Conservation (phyloP, 306 rosid species). For the Fragaria vesca region DNA sequence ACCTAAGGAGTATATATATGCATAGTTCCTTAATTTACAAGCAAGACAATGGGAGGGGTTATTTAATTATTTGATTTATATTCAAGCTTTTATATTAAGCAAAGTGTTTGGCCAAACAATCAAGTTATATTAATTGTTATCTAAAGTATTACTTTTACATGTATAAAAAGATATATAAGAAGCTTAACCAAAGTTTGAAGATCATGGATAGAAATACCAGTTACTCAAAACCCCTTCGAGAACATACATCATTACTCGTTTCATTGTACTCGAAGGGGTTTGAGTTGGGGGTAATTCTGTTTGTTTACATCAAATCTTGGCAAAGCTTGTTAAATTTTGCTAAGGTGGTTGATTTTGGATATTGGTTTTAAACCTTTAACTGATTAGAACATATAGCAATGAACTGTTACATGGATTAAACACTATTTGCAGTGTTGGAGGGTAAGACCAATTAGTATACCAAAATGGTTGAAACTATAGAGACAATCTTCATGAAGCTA, state of each 20-base stretch:
- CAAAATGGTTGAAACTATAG: not conserved
- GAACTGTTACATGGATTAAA: not conserved
- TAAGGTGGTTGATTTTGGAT: not conserved
- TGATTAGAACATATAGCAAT: not conserved
- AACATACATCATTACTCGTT: not conserved
- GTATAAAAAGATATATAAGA: not conserved
- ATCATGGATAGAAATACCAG: not conserved
- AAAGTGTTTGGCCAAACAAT: not conserved
- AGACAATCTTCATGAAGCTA: not conserved
- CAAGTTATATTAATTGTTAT: not conserved
- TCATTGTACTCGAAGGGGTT: not conserved
- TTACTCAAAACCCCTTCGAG: not conserved
- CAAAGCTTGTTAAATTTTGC: not conserved
- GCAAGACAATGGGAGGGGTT: slow-evolving; percentile 8
- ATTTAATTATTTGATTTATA: not conserved
- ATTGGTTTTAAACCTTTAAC: not conserved
- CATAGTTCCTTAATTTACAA: slow-evolving; percentile 29
- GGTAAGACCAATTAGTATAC: not conserved
- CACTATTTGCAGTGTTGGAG: not conserved
- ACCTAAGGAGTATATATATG: not conserved
- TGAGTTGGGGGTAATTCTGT: not conserved
- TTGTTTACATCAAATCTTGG: not conserved
- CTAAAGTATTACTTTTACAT: not conserved
- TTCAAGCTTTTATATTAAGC: not conserved
- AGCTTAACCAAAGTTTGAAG: not conserved